Conservation (phyloP, 371 early-diverging fungal species). For the Rhizomucor pusillus region DNA sequence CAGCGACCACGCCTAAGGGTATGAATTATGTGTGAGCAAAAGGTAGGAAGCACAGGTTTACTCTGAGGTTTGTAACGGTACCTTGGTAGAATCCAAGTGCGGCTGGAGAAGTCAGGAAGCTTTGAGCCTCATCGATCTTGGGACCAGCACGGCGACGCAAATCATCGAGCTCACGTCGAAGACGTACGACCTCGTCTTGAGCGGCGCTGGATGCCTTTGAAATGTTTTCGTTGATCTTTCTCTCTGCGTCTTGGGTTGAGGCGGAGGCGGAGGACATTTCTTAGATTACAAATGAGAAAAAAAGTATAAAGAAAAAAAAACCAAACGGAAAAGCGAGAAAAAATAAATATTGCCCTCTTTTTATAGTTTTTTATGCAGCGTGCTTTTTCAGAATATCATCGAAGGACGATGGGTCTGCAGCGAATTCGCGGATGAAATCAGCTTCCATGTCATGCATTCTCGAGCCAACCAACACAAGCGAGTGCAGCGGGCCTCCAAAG, state of each 20-base stretch:
- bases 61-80: too few species aligned
- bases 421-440: constrained; percentile 79
- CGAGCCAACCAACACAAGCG: constrained; percentile 88
- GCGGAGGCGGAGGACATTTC: background rate
- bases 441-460: constrained; percentile 95
- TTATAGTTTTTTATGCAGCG: constrained; percentile 11
- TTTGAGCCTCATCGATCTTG: constrained; percentile 29
- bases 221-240: constrained; percentile 17
- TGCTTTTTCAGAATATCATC: constrained; percentile 62
- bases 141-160: constrained; percentile 29
- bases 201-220: constrained; percentile 22
- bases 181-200: constrained; percentile 27
- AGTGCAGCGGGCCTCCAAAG: constrained; percentile 96
- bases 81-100: constrained; percentile 37
- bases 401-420: constrained; percentile 68
- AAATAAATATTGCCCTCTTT: constrained; percentile 1
- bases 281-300: background rate
- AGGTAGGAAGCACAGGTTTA: too few species aligned
- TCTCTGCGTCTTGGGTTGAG: constrained; percentile 5
- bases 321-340: constrained; percentile 2
- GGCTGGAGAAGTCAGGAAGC: constrained; percentile 28
- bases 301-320: constrained; percentile 7
- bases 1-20: constrained; percentile 9
- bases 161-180: constrained; percentile 32
- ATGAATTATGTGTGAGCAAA: background rate